Conservation (phyloP, 495 filamentous ascomycete species). For the Immersiella caudata region DNA sequence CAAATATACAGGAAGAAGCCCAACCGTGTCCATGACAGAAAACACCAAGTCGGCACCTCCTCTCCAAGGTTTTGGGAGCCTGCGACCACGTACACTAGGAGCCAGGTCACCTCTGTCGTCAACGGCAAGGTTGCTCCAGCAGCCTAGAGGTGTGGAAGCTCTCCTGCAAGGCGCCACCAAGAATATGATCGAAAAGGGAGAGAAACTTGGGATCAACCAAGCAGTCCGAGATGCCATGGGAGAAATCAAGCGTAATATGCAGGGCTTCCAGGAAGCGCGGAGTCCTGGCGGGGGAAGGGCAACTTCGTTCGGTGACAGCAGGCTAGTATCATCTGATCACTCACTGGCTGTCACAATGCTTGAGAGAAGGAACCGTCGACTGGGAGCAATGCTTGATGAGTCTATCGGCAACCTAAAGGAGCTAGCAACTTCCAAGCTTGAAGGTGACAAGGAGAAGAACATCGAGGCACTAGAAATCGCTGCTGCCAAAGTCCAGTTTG, state of each 20-base stretch:
- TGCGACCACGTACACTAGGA: slow-evolving; percentile 41
- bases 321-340: slow-evolving; percentile 22
- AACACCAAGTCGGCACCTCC: slow-evolving; percentile 39
- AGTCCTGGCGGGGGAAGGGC: slow-evolving; percentile 35
- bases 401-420: slow-evolving; percentile 69
- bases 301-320: slow-evolving; percentile 35
- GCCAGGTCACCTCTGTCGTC: slow-evolving; percentile 55
- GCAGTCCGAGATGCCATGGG: slow-evolving; percentile 87
- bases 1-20: slow-evolving; percentile 77
- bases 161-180: slow-evolving; percentile 85
- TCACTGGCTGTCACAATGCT: slow-evolving; percentile 49
- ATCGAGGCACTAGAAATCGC: slow-evolving; percentile 62
- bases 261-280: slow-evolving; percentile 48
- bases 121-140: slow-evolving; percentile 59
- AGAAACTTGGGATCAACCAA: slow-evolving; percentile 86
- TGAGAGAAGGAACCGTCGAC: slow-evolving; percentile 69
- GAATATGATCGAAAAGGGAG: slow-evolving; percentile 77
- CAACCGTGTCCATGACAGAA: slow-evolving; percentile 52
- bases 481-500: slow-evolving; percentile 73
- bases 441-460: slow-evolving; percentile 41
- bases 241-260: slow-evolving; percentile 64
- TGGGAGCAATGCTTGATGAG: slow-evolving; percentile 73
- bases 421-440: slow-evolving; percentile 40
- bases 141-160: slow-evolving; percentile 68
- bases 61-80: slow-evolving; percentile 33